Base-by-base conservation (phyloP, 1,139 yeast species). In the Saccharomycopsis phalli region DNA sequence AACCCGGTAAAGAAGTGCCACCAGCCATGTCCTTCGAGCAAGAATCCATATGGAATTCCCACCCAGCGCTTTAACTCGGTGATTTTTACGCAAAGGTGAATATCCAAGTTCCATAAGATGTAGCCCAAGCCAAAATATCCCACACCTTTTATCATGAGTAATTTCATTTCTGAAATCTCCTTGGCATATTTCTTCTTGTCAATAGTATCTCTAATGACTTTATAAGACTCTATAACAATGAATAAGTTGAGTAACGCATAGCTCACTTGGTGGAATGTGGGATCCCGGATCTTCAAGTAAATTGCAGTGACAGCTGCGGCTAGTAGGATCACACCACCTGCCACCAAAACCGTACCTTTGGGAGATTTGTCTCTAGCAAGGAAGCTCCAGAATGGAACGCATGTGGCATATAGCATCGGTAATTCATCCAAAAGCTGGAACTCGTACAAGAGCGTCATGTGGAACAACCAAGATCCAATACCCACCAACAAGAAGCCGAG, bases 351-450 rank as follows among this genome's bases (percentile, higher is more conserved):
- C 3, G 65, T 53, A 14, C 57, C 58, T 27, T 55, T 47, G 7
- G 17, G 35, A 1, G 59, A 57, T 51, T 51, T 60, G 38, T 52
- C 58, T 47, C 80, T 87, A 41, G 88, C 76, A 54, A 81, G 82
- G 2, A 87, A 77, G 43, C 86, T 78, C 86, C 96, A 93, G 49
- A 84, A 80, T 0, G 97, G 97, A 22, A 91, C 79, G 51, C 95
- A 87, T 2, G 97, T 91, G 28, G 95, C 96, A 61, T 91, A 91
- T 48, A 91, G 84, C 98, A 91, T 91, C 32, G 98, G 98, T 54
- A 91, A 68, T 60, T 91, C 98, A 62, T 91, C 98, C 58, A 91
- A 68, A 47, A 91, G 61, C 62, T 91, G 98, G 63, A 73, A 91
- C 57, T 81, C 87, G 59, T 87, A 88, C 49, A 74, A 68, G 51